These are phyloP conservation scores for Bryum argenteum DNA, from an alignment of 225 moss, liverwort and hornwort genomes.

Conservation along the genomic window DNA sequence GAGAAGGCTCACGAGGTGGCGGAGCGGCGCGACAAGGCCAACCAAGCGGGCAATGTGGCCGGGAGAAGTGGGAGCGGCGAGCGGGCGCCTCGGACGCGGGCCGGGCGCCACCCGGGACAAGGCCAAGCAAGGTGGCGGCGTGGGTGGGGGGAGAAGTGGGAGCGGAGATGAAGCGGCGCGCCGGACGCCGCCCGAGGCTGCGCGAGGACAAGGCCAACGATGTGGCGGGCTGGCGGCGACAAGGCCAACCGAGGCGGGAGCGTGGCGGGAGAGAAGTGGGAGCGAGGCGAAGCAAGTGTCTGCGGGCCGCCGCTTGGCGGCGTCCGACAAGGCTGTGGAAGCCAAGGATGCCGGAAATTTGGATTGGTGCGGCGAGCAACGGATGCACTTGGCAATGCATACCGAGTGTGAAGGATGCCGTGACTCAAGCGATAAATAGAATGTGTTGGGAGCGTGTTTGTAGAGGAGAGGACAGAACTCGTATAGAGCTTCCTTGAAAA, in stretches of 20 bases:
- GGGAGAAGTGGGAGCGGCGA: constrained; percentile 7
- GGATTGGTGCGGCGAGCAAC: neutral
- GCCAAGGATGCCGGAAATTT: neutral
- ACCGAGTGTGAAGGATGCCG: constrained; percentile 5
- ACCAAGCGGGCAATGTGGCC: neutral
- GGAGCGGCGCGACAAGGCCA: constrained; percentile 2
- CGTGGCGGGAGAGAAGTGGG: too few species aligned
- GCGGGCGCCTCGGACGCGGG: neutral
- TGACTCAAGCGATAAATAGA: neutral
- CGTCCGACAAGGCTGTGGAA: neutral
- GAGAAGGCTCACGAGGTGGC: neutral
- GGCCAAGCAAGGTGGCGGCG: too few species aligned
- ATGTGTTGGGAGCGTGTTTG: neutral
- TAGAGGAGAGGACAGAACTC: neutral
- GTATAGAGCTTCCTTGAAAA: neutral
- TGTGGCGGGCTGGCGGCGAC: too few species aligned
- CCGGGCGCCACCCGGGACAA: neutral
- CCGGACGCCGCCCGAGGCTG: neutral
- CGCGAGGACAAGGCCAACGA: too few species aligned
- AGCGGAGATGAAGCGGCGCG: too few species aligned
- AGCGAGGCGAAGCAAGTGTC: too few species aligned
- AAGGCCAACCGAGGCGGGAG: too few species aligned
- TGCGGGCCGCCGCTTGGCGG: neutral
- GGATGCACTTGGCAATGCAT: neutral
- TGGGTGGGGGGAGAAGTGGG: too few species aligned